Evolutionary conservation across 2,329 filamentous ascomycete species (phyloP), one percentile per base, ranked within the genome.

Genomic region (Colletotrichum camelliae): DNA sequence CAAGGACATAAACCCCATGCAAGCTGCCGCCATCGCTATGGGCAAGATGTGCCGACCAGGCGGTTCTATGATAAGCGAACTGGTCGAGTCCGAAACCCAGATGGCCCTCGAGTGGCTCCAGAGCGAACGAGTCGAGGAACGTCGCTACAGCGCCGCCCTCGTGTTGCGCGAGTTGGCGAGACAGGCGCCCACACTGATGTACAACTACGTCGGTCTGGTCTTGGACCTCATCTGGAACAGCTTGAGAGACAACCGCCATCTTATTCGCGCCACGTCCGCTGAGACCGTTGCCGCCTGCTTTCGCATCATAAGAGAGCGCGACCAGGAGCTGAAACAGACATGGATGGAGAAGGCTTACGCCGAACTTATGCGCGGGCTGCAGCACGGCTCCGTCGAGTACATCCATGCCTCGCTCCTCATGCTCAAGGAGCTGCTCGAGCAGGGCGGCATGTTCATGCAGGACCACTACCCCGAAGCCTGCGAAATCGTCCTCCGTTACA

Each of bases 401-500:
- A 94, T 98, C 57, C 97, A 99, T 82, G 97, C 95, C n/a, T 98
- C 96, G 3, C 89, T 99, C 55, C 89, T 99, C 24, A 96, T 97
- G 2, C 90, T 98, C 80, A 97, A 96, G 83, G 96, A 98, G 85
- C 90, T 99, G 64, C 91, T 99, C 21, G 92, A 97, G 77, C 96
- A 98, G 83, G 97, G 97, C 69, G 96, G 96, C 80, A 99, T 99
- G 96, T 99, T 98, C 85, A 98, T 99, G 97, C 96, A 98, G 81
- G 95, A 96, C 52, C 93, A 96, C 82, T 99, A 98, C 84, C 92
- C 94, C 74, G 95, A 98, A 80, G 94, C 95, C 13, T 98, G 96
- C 83, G 97, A 99, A 77, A 96, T 97, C 77, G 95, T 98, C 43
- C 93, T 96, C 78, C 94, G 94, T 77, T 95, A 98, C 84, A 98